These are phyloP conservation scores for Pythium insidiosum DNA, from an alignment of 352 stramenopile species.

Conservation along the genomic window DNA sequence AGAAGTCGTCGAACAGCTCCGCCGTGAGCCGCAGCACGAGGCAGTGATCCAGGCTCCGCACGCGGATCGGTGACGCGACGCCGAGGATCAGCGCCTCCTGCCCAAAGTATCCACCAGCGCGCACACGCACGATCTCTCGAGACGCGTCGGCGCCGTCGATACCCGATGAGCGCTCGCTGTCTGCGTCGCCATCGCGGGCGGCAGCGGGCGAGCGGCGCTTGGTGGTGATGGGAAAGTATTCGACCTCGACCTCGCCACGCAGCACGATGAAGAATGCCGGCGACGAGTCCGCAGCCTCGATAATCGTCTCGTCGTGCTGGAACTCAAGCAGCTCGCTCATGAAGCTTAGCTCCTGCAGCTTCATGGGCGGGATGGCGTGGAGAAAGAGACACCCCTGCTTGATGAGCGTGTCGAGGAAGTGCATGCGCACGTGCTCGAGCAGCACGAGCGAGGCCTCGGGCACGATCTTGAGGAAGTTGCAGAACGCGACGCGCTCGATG, in stretches of 20 bases:
- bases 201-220: neutral
- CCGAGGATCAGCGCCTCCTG: conserved; percentile 56
- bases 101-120: conserved; percentile 53
- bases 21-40: conserved; percentile 31
- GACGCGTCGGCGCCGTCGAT: too few relatives aligned
- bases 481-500: conserved; percentile 57
- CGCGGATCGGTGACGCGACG: conserved; percentile 23
- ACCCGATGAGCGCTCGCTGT: neutral
- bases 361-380: conserved; percentile 40
- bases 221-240: conserved; percentile 9
- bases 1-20: conserved; percentile 43
- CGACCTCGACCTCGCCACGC: conserved; percentile 22
- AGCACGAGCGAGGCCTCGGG: conserved; percentile 38
- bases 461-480: conserved; percentile 65
- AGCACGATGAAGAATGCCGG: conserved; percentile 41
- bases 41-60: conserved; percentile 30
- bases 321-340: conserved; percentile 45
- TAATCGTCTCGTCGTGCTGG: conserved; percentile 18
- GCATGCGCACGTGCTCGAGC: conserved; percentile 53
- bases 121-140: conserved; percentile 24
- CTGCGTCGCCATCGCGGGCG: neutral
- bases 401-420: conserved; percentile 51
- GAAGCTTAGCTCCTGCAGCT: conserved; percentile 44
- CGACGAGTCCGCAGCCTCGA: conserved; percentile 17
- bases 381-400: conserved; percentile 50